These are phyloP conservation scores for Marchantia polymorpha DNA, from an alignment of 225 moss, liverwort and hornwort genomes.

Conservation along the genomic window DNA sequence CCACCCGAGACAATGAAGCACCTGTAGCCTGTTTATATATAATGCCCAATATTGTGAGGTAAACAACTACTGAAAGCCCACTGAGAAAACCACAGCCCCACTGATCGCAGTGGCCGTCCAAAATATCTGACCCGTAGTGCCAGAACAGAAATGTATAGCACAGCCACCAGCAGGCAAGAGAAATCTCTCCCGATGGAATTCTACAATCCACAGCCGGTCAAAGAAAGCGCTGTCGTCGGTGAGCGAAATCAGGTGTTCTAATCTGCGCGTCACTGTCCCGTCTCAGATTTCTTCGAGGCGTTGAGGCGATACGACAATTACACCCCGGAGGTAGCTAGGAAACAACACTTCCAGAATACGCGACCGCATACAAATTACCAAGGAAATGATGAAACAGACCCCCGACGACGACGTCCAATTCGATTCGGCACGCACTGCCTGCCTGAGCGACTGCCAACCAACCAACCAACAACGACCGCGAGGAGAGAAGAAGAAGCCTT, in stretches of 20 bases:
- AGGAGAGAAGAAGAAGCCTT: constrained; percentile 4
- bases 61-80: not conserved
- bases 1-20: not conserved
- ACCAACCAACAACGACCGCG: not conserved
- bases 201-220: not conserved
- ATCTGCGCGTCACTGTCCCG: not conserved
- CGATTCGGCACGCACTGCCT: not conserved
- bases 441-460: not conserved
- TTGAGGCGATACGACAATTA: not conserved
- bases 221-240: not conserved
- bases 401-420: not conserved
- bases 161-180: not conserved
- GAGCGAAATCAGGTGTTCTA: not conserved
- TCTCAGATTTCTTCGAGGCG: not conserved
- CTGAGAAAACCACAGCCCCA: not conserved
- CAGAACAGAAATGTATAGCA: not conserved
- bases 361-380: not conserved
- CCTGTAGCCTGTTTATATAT: not conserved
- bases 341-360: not conserved
- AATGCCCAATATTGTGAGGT: not conserved
- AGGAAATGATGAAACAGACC: not conserved
- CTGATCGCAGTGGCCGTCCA: not conserved
- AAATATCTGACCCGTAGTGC: not conserved
- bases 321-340: not conserved
- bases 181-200: not conserved